Evolutionary conservation across 2,329 filamentous ascomycete genomes (phyloP), one percentile per base, ranked within the genome.

Genomic region (Cladosporium sp.): DNA sequence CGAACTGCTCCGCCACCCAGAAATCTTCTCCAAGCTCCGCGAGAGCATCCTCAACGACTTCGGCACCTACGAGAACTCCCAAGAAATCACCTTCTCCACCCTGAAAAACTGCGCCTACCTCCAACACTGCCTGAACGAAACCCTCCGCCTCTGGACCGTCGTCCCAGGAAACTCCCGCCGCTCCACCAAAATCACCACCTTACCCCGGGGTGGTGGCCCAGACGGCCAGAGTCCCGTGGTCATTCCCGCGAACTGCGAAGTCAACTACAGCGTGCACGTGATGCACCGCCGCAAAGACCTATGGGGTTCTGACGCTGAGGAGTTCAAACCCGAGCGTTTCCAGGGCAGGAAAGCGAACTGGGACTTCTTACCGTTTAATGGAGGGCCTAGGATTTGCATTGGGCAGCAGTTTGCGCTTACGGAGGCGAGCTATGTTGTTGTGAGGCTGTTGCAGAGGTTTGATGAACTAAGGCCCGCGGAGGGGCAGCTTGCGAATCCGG

Each of bases 91-190:
- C 1, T 83, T 83, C 68, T 71, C 81, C 10, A 84, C 88, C 66
- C 85, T 94, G 69, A 91, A 95, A 77, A 81, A 81, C 65, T 85
- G 95, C 74, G 88, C 90, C 2, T 96, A 94, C 76, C 68, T 76
- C n/a, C 73, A 76, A 58, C 67, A 72, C 68, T 71, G 67, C 43
- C 63, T 76, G 49, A 90, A 86, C 74, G 93, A 73, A 51, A 71
- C 70, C 0, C 84, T 93, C 67, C 88, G 91, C 14, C 79, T 93
- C n/a, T 93, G 93, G 77, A 90, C 91, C 2, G 83, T 86, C 18
- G 90, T 95, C 1, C 91, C 92, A 1, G 92, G 90, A 80, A 94
- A 94, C 77, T 84, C 91, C 49, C 88, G 92, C 66, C 80, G 88
- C 21, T 84, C 90, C 16, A 84, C 92, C 26, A 84, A 83, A 66